These are phyloP conservation scores for Hypoxylon fuscum DNA, from an alignment of 495 filamentous ascomycete genomes.

Conservation along the genomic window DNA sequence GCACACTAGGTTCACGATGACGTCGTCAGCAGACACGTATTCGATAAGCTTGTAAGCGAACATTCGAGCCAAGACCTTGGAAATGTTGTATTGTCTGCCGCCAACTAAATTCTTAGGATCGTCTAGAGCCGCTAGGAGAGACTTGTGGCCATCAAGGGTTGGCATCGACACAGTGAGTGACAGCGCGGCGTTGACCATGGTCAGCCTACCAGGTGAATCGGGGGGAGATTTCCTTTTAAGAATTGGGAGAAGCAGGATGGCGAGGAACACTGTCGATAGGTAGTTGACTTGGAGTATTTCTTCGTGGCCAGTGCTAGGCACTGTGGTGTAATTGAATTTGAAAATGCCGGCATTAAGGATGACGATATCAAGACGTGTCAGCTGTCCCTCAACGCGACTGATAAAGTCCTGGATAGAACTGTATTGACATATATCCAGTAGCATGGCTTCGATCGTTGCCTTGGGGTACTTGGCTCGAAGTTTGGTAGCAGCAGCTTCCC, in stretches of 20 bases:
- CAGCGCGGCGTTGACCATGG: conserved; percentile 51
- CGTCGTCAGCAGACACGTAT: conserved; percentile 53
- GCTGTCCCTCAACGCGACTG: conserved; percentile 42
- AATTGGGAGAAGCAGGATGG: conserved; percentile 58
- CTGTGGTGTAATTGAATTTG: conserved; percentile 43
- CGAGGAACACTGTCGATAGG: conserved; percentile 58
- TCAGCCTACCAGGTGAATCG: conserved; percentile 48
- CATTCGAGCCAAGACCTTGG: conserved; percentile 55
- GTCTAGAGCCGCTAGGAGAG: conserved; percentile 58
- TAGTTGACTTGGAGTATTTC: conserved; percentile 57
- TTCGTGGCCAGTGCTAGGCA: conserved; percentile 58
- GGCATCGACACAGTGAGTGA: conserved; percentile 48
- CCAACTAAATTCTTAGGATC: conserved; percentile 45
- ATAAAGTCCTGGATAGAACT: conserved; percentile 57
- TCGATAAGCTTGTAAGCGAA: conserved; percentile 55
- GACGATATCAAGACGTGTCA: conserved; percentile 57
- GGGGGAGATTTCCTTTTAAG: conserved; percentile 49
- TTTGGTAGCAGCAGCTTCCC: conserved; percentile 52
- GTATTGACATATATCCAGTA: conserved; percentile 60
- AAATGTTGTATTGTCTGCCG: conserved; percentile 48
- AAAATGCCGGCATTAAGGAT: conserved; percentile 63
- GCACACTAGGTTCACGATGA: conserved; percentile 59
- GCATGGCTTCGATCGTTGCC: conserved; percentile 62
- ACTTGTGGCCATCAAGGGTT: conserved; percentile 32
- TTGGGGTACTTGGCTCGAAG: conserved; percentile 46